Evolutionary conservation across 2,329 filamentous ascomycete species (phyloP), one percentile per base, ranked within the genome.

Genomic region (Cercospora janseana): DNA sequence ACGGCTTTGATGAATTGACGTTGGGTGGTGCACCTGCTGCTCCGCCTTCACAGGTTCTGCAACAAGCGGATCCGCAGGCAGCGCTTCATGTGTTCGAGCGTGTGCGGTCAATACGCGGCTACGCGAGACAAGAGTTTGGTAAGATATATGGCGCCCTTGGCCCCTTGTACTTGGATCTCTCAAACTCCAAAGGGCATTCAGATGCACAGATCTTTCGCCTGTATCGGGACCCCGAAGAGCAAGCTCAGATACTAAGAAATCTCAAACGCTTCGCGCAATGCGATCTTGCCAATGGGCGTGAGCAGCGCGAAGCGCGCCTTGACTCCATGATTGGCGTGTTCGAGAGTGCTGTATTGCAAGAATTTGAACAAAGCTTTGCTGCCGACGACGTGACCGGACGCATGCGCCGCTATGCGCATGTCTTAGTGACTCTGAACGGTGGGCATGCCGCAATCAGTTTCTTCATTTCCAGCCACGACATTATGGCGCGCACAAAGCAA

Each of bases 351-450:
- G 91, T 94, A 3, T 72, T 96, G 44, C 81, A 87, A 41, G 93
- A 98, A 67, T 98, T 98, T 60, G 87, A 94, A 69, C 87, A 93
- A 58, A 93, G 89, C 3, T 95, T 94, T 59, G 88, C 93, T 66
- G 84, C 83, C 34, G 87, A 86, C 72, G 92, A 98, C 67, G 83
- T 94, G 46, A 87, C 95, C 58, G 90, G 88, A 2, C 79, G 84
- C 46, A 96, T 97, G 92, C 83, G 80, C 60, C 82, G 87, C 63
- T 97, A 95, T 69, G 91, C 91, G 2, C 83, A 89, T 60, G 90
- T 98, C 12, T 73, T 98, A 49, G 83, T 87, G 51, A 79, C 80
- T 2, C 75, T 98, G 35, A 94, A 95, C 66, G 89, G 88, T 20
- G 90, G 89, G 12, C 77, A 79, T 31, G 84, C 86, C 10, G 88